These are phyloP conservation scores for Fusarium sp. DNA, from an alignment of 2,329 filamentous ascomycete species.

Conservation along the genomic window DNA sequence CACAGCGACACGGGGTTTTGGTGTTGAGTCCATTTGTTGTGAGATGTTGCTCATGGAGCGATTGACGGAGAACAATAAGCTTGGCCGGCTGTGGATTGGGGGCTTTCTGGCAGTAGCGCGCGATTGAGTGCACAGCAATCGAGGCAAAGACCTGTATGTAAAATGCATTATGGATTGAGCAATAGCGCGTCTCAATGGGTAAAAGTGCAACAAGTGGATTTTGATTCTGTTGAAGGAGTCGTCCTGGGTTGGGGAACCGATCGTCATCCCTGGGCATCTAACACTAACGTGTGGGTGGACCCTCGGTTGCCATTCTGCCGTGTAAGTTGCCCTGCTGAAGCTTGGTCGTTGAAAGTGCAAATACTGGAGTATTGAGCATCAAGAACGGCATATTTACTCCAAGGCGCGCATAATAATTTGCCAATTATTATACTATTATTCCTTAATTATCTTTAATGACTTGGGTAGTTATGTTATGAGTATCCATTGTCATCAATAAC, in stretches of 20 bases:
- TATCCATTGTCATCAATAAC: neutral
- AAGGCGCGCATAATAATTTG: neutral
- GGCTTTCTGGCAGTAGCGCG: neutral
- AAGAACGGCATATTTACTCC: neutral
- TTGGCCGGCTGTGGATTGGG: neutral
- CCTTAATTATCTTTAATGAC: neutral
- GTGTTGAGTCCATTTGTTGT: constrained; percentile 1
- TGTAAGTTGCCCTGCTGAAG: neutral
- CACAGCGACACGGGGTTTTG: constrained; percentile 52
- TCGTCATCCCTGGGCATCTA: neutral
- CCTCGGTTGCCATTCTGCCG: neutral
- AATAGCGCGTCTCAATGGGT: neutral
- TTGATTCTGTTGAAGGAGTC: neutral
- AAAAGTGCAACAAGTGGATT: neutral
- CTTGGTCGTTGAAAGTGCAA: neutral
- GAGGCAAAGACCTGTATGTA: neutral
- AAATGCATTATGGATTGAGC: neutral
- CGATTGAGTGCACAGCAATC: neutral
- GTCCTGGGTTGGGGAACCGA: neutral
- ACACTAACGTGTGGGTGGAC: neutral
- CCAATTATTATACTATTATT: neutral
- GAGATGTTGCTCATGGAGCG: neutral
- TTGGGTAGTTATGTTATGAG: neutral
- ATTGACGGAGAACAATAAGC: neutral
- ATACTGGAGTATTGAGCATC: neutral